Evolutionary conservation across 192 early-diverging fungal genomes (phyloP).

Genomic region (Podila clonocystis): DNA sequence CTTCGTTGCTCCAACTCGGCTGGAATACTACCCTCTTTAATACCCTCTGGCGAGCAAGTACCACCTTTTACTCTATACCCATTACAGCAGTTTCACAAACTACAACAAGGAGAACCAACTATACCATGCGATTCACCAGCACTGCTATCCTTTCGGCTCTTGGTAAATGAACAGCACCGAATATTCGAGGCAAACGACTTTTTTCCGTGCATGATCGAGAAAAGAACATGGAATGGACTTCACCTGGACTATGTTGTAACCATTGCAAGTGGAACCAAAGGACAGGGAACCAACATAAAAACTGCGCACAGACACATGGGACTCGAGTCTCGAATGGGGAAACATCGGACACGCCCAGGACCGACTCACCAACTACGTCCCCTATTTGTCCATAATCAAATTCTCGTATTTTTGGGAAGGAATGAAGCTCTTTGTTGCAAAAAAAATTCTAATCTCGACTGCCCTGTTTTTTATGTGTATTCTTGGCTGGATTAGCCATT

Average conservation of each 20-base stretch:
- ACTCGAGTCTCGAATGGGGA: no score
- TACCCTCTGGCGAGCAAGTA: neutral
- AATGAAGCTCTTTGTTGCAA: neutral
- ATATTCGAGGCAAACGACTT: no score
- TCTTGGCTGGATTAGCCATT: constrained; percentile 3
- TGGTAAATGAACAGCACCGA: constrained; percentile 1
- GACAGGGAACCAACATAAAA: no score
- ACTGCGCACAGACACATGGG: no score
- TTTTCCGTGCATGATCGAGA: neutral
- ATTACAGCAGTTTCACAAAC: neutral
- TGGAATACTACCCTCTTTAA: no score
- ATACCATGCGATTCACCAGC: neutral
- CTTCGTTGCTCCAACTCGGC: neutral
- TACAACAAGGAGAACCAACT: neutral
- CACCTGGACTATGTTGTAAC: no score
- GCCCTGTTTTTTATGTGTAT: neutral
- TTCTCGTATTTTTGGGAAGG: neutral
- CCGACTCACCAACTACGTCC: no score
- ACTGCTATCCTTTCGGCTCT: constrained; percentile 9
- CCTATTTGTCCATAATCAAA: no score
- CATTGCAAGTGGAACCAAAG: no score
- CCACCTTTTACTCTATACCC: neutral
- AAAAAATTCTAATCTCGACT: neutral
- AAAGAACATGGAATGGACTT: no score
- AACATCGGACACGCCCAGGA: no score